Percentiles rank a stretch among this genome's conserved stretches.
These are phyloP conservation scores for Alnus rubra DNA, from an alignment of 306 rosid species.

Conservation along the genomic window DNA sequence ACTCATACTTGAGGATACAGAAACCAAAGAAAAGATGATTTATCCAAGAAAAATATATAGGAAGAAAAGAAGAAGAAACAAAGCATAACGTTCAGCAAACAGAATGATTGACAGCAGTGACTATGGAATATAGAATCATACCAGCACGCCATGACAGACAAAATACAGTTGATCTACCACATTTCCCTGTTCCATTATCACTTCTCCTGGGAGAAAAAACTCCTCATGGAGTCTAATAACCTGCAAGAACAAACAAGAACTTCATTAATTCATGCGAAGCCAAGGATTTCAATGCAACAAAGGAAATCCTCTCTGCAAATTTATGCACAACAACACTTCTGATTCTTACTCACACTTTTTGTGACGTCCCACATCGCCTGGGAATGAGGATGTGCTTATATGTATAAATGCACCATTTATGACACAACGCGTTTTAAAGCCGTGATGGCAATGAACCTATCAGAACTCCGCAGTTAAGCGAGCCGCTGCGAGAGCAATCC, in stretches of 20 bases:
- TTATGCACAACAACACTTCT: background rate
- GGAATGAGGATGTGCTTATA: too few relatives aligned
- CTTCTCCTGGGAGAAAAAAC: slow-evolving; percentile 95
- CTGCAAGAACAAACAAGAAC: slow-evolving; percentile 45
- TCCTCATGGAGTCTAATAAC: slow-evolving; percentile 87
- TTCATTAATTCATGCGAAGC: slow-evolving; percentile 6
- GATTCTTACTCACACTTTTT: background rate
- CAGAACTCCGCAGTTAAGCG: too few relatives aligned
- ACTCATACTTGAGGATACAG: background rate
- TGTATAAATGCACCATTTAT: too few relatives aligned
- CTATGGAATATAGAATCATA: slow-evolving; percentile 38
- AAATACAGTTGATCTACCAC: slow-evolving; percentile 94
- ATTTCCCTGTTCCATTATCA: slow-evolving; percentile 83
- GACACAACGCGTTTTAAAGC: too few relatives aligned
- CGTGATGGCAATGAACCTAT: too few relatives aligned
- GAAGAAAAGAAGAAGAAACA: slow-evolving; percentile 1
- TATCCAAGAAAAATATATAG: slow-evolving; percentile 18
- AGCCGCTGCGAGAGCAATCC: too few relatives aligned
- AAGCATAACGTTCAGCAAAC: slow-evolving; percentile 1
- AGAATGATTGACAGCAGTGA: slow-evolving; percentile 7
- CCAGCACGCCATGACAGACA: slow-evolving; percentile 87
- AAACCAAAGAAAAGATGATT: slow-evolving; percentile 12
- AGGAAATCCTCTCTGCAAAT: background rate
- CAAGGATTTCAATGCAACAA: background rate
- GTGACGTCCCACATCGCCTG: too few relatives aligned